Percentiles rank a stretch among this genome's conserved stretches.
Conservation (phyloP, 2,329 filamentous ascomycete species). For the Westerdykella sp. region DNA sequence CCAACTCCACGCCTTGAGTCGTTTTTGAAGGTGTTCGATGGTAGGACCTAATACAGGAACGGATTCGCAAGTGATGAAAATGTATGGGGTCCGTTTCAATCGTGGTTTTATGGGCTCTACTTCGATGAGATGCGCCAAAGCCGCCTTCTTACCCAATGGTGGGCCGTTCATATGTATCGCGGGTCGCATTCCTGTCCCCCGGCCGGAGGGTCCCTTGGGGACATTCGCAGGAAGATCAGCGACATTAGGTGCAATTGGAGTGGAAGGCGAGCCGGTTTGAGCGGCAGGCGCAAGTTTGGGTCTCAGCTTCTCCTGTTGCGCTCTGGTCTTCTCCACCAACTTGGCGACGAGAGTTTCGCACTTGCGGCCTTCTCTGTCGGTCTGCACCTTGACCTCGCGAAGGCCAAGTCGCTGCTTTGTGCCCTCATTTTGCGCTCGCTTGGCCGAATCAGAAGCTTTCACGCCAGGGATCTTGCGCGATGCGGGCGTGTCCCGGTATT, state of each 20-base stretch:
- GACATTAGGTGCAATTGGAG: slow-evolving; percentile 16
- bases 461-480: slow-evolving; percentile 49
- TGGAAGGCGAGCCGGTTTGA: slow-evolving; percentile 15
- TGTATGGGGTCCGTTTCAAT: slow-evolving; percentile 75
- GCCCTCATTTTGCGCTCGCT: slow-evolving; percentile 68
- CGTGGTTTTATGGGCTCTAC: slow-evolving; percentile 59
- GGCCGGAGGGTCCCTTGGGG: slow-evolving; percentile 73
- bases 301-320: slow-evolving; percentile 49
- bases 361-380: slow-evolving; percentile 80
- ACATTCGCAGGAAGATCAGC: slow-evolving; percentile 70
- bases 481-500: slow-evolving; percentile 66
- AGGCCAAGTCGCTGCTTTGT: slow-evolving; percentile 75
- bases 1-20: slow-evolving; percentile 75
- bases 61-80: slow-evolving; percentile 80
- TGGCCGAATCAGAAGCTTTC: slow-evolving; percentile 73
- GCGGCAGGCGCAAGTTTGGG: slow-evolving; percentile 26
- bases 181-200: slow-evolving; percentile 32
- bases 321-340: slow-evolving; percentile 62
- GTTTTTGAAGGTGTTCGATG: slow-evolving; percentile 81
- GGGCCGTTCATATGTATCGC: slow-evolving; percentile 34
- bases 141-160: slow-evolving; percentile 41
- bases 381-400: slow-evolving; percentile 71
- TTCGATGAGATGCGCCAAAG: slow-evolving; percentile 51
- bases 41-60: slow-evolving; percentile 84
- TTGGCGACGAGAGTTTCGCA: slow-evolving; percentile 73